Conservation (phyloP, 306 rosid genomes). For the Fragaria vesca region DNA sequence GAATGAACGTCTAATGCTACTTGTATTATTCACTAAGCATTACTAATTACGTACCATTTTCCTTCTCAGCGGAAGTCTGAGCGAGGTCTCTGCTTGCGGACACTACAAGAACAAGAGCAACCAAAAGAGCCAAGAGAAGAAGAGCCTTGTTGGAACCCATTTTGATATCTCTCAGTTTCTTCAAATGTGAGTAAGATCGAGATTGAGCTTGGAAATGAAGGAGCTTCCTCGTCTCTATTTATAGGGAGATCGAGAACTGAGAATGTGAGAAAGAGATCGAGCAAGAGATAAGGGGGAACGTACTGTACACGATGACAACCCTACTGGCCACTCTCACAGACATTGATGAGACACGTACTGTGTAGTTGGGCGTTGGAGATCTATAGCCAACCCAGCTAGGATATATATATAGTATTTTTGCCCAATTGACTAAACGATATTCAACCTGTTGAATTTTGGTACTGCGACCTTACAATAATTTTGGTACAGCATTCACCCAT, state of each 20-base stretch:
- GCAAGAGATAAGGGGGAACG: neutral
- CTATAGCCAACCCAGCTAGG: neutral
- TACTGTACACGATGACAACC: neutral
- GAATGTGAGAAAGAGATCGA: neutral
- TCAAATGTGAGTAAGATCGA: neutral
- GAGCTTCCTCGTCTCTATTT: neutral
- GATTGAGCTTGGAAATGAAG: neutral
- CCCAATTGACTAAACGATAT: neutral
- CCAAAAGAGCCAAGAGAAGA: constrained; percentile 2
- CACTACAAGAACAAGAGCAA: constrained; percentile 10
- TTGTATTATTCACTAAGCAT: neutral
- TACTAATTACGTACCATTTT: neutral
- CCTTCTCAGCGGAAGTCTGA: neutral
- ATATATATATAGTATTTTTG: neutral
- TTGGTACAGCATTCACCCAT: too few relatives aligned
- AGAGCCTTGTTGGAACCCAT: constrained; percentile 2
- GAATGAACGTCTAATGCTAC: neutral
- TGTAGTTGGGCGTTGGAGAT: constrained; percentile 1
- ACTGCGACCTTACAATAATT: neutral
- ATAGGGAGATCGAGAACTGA: neutral
- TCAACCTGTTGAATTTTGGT: neutral
- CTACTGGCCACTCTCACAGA: neutral
- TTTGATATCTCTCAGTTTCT: neutral
- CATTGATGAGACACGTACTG: neutral
- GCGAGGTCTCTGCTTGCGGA: constrained; percentile 7